These are phyloP conservation scores for Kregervanrija delftensis DNA, from an alignment of 805 yeast species.

Conservation along the genomic window DNA sequence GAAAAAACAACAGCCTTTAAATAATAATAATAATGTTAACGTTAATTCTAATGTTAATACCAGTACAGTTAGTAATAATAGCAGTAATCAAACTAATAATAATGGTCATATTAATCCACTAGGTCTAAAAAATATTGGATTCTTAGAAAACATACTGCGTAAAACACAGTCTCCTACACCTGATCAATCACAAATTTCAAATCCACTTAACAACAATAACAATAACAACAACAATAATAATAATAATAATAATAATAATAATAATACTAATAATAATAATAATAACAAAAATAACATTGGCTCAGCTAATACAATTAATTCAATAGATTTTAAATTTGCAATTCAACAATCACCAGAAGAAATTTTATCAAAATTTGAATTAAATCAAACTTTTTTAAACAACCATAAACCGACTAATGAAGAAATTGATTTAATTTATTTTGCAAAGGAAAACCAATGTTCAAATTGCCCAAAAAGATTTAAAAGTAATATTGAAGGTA, in stretches of 20 bases:
- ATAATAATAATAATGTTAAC: neutral
- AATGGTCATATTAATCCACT: constrained; percentile 6
- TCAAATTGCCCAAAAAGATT: constrained; percentile 87
- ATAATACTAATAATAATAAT: constrained; percentile 14
- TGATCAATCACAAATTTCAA: neutral
- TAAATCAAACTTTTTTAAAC: constrained; percentile 32
- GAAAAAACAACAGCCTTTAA: constrained; percentile 9
- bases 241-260: no score
- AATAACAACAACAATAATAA: constrained; percentile 20
- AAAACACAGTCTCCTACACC: constrained; percentile 6
- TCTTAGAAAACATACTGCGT: constrained; percentile 14
- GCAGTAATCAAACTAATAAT: neutral
- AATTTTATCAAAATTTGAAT: constrained; percentile 17
- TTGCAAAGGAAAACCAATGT: constrained; percentile 71
- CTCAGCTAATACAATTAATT: constrained; percentile 16
- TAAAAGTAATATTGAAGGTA: constrained; percentile 50
- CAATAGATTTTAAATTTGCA: constrained; percentile 11
- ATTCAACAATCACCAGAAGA: constrained; percentile 13
- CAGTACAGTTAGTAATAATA: neutral
- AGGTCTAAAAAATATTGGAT: constrained; percentile 13
- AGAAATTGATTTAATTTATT: constrained; percentile 40
- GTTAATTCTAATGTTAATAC: neutral
- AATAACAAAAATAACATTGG: constrained; percentile 9
- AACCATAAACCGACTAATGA: constrained; percentile 29
- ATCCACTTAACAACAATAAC: constrained; percentile 1